Base-by-base conservation (phyloP, 2,329 filamentous ascomycete genomes). In the Trichophyton simii region DNA sequence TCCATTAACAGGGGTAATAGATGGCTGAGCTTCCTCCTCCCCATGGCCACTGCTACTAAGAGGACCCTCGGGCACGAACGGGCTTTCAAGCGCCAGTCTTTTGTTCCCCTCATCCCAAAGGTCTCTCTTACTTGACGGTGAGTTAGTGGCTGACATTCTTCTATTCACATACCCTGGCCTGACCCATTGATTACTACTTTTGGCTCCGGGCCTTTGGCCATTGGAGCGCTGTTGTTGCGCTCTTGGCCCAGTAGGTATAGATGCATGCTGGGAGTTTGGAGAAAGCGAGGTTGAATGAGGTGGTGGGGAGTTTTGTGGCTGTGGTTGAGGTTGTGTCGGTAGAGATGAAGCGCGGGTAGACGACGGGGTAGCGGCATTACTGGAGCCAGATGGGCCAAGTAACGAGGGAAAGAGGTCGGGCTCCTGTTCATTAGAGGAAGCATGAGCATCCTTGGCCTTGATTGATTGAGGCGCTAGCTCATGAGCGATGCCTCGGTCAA, bases 221-320 rank as follows among this genome's bases (percentile, higher is more conserved):
- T 67, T 67, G 41, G 69, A 63, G 6, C 68, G 66, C 57, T 72
- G 70, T 62, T 72, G 71, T 54, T 72, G 68, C 5, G 74, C 74
- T 58, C 75, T 73, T 38, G 75, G 75, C 2, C 73, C 75, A 7
- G 74, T 77, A 11, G 75, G 75, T 20, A 76, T 72, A 38, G 65
- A 72, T 8, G 72, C 69, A 28, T 70, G 64, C 55, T 70, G 67
- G 66, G 72, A 70, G 11, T 68, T 69, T 20, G 75, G 74, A 3
- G 75, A 76, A 4, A 54, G 28, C n/a, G 50, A 54, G 61, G 50
- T 68, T 62, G 20, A 67, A 68, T 5, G 41, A 44, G 58, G 60
- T 18, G 62, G 60, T 7, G 70, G 71, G 4, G 72, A 72, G 7
- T 65, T 54, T 4, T 31, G 50, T 7, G 7, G 50, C n/a, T 13